A percentile compares a stretch with the other conserved stretches of the same genome.
Conservation (phyloP, 805 yeast species). For the Metschnikowia anglica region DNA sequence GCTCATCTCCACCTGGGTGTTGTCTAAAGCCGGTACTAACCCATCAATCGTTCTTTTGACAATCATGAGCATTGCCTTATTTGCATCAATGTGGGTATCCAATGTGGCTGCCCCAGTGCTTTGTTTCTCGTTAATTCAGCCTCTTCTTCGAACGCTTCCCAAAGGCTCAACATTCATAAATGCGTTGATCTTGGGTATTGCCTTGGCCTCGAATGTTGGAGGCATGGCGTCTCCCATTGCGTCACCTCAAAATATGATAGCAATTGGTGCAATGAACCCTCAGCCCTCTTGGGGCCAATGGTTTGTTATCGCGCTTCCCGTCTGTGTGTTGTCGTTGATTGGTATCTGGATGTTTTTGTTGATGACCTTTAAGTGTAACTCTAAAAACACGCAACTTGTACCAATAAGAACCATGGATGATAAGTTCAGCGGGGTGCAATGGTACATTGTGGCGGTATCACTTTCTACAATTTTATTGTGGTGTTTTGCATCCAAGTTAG, state of each 20-base stretch:
- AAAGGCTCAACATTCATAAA: conserved; percentile 40
- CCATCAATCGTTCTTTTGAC: conserved; percentile 49
- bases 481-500: conserved; percentile 47
- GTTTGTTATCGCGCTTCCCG: conserved; percentile 53
- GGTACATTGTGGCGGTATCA: conserved; percentile 42
- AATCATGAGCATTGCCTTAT: conserved; percentile 50
- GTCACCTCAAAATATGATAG: conserved; percentile 55
- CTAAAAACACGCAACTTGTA: conserved; percentile 49
- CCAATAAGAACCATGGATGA: conserved; percentile 48
- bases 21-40: conserved; percentile 50
- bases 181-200: conserved; percentile 47
- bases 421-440: conserved; percentile 44
- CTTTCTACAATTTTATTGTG: conserved; percentile 47
- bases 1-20: conserved; percentile 48
- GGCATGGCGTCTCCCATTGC: conserved; percentile 59
- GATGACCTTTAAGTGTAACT: conserved; percentile 49
- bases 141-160: conserved; percentile 43
- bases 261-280: conserved; percentile 52
- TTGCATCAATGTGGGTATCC: conserved; percentile 58
- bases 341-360: conserved; percentile 52
- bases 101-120: conserved; percentile 58
- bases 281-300: conserved; percentile 58
- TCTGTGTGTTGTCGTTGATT: conserved; percentile 40
- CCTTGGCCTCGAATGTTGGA: conserved; percentile 51
- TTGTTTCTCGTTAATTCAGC: conserved; percentile 51